A percentile compares a stretch with the other conserved stretches of the same genome.
These are phyloP conservation scores for Teratosphaeriaceae sp. DNA, from an alignment of 2,329 filamentous ascomycete genomes.

Conservation along the genomic window DNA sequence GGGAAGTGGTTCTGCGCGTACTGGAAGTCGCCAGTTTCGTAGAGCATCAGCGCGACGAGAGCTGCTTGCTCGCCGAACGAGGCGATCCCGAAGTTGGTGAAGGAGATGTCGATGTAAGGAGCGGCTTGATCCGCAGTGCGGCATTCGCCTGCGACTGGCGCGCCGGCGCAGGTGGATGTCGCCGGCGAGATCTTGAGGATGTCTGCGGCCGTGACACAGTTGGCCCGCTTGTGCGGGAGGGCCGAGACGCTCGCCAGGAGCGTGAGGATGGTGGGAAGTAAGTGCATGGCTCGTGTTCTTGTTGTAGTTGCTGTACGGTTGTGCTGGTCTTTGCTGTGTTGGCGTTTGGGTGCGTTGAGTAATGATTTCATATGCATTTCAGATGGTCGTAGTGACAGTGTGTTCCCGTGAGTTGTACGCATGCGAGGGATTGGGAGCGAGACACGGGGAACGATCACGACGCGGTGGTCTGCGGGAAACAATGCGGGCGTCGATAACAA, in stretches of 20 bases:
- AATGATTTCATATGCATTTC: too few relatives aligned
- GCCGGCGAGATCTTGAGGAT: slow-evolving; percentile 52
- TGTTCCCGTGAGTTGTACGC: too few relatives aligned
- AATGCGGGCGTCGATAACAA: too few relatives aligned
- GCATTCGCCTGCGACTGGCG: slow-evolving; percentile 52
- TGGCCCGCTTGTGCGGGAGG: background rate
- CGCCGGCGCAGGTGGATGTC: slow-evolving; percentile 47
- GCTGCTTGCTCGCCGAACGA: slow-evolving; percentile 58
- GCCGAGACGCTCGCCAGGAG: slow-evolving; percentile 2
- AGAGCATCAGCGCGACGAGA: slow-evolving; percentile 62
- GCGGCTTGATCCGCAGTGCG: slow-evolving; percentile 58
- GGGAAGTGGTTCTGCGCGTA: slow-evolving; percentile 64
- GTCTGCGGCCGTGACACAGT: slow-evolving; percentile 31
- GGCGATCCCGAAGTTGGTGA: slow-evolving; percentile 52
- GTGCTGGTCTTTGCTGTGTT: background rate
- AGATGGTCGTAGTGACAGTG: too few relatives aligned
- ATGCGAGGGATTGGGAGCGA: too few relatives aligned
- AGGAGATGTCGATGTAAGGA: slow-evolving; percentile 48
- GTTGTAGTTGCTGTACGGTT: background rate
- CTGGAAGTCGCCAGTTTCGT: slow-evolving; percentile 63
- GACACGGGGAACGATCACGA: too few relatives aligned
- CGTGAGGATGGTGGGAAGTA: background rate
- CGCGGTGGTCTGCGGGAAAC: too few relatives aligned
- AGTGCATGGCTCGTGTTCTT: background rate
- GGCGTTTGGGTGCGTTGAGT: too few relatives aligned